Conservation (phyloP, 257 asterid genomes). For the Fraxinus cuspidata region DNA sequence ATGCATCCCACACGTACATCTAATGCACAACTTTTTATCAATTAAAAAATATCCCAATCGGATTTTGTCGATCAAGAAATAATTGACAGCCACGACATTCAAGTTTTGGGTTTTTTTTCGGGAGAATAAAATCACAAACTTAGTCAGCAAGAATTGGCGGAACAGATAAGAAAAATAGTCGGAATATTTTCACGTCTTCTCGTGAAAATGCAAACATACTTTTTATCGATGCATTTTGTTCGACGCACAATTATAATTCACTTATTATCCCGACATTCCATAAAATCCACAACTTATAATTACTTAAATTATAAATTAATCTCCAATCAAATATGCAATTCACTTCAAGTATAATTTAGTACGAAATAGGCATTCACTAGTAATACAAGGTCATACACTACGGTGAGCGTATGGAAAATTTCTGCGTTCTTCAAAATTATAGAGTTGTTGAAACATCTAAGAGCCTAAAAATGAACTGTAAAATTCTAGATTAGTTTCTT, state of each 20-base stretch:
- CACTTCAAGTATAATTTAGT: too few species aligned
- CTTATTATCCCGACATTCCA: too few species aligned
- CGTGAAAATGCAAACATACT: too few species aligned
- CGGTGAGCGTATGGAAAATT: background rate
- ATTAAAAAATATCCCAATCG: background rate
- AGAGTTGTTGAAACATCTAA: conserved; percentile 6
- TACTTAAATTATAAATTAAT: too few species aligned
- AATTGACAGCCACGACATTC: background rate
- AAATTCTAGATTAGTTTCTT: conserved; percentile 63
- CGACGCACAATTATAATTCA: too few species aligned
- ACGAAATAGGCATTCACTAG: too few species aligned
- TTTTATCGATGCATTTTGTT: too few species aligned
- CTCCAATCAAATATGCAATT: too few species aligned
- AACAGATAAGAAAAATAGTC: too few species aligned
- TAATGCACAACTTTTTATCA: background rate
- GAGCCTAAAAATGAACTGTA: background rate
- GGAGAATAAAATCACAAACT: background rate
- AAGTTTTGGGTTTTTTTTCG: background rate
- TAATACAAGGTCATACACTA: background rate
- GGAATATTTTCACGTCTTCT: too few species aligned
- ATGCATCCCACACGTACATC: background rate
- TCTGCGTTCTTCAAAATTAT: conserved; percentile 9
- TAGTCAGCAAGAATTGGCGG: too few species aligned
- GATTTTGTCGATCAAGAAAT: background rate
- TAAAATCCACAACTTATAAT: too few species aligned